Base-by-base conservation (phyloP, 1,139 yeast genomes). In the Wickerhamiella infanticola region DNA sequence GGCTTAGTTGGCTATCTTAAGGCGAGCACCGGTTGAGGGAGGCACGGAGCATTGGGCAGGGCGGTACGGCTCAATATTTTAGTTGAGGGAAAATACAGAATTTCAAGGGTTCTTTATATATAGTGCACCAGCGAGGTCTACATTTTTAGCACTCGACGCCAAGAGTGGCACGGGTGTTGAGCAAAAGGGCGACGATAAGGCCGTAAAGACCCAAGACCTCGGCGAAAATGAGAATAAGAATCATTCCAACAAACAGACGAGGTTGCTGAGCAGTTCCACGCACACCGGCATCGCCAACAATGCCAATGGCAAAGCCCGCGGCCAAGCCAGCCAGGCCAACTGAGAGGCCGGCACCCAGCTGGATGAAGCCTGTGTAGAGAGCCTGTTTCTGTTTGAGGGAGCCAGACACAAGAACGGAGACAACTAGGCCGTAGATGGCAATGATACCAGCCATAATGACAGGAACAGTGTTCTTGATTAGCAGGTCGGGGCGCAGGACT, bases 261-360 rank as follows among this genome's bases (percentile, higher is more conserved):
- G 96, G 96, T 69, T 90, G 97, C 65, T 85, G 95, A 77, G 88
- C 90, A 56, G 81, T 79, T 60, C 88, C 94, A 64, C 98, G 81
- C 46, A 90, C 97, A 62, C 98, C 98, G 56, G 88, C 97, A 63
- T 90, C 98, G 55, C 99, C 99, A 45, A 90, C 99, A 53, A 90
- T 86, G 55, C 99, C 99, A 69, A 90, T 90, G 57, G 98, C 95
- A 63, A 84, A 90, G 48, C 99, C 99, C 53, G 95, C 88, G 50
- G 97, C 94, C 60, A 90, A 73, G 64, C 97, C 94, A 3, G 97
- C 85, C 59, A 90, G 82, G 27, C 98, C 98, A 43, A 93, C 98
- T 37, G 94, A 78, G 48, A 90, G 69, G 5, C 98, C 98, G 64
- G 96, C 88, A 45, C 94, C 93, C 62, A 90, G 73, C 68, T 90